A percentile compares a stretch with the other conserved stretches of the same genome.
Evolutionary conservation across 2,329 filamentous ascomycete genomes (phyloP).

Genomic region (Fonsecaea erecta): DNA sequence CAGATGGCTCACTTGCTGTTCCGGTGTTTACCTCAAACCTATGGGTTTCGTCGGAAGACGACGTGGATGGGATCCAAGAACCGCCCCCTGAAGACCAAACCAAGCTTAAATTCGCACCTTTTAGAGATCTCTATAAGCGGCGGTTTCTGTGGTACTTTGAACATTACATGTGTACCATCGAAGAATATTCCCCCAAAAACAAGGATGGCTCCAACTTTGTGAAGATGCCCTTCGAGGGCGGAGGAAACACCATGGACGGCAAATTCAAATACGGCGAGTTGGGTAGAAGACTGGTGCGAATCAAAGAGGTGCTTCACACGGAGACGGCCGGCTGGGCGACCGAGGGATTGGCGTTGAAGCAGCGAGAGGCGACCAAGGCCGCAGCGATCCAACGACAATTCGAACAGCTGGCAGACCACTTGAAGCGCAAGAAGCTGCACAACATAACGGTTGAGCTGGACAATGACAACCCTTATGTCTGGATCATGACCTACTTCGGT

Average conservation of each 20-base stretch:
- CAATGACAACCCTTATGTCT: conserved; percentile 84
- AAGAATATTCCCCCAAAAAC: conserved; percentile 65
- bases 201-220: conserved; percentile 68
- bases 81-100: conserved; percentile 58
- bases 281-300: conserved; percentile 67
- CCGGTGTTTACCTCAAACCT: conserved; percentile 24
- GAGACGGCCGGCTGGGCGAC: conserved; percentile 74
- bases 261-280: conserved; percentile 80
- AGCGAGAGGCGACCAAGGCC: conserved; percentile 73
- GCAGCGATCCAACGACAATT: conserved; percentile 83
- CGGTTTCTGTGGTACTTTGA: conserved; percentile 97
- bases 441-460: conserved; percentile 78
- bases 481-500: conserved; percentile 87
- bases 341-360: conserved; percentile 67
- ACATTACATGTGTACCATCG: conserved; percentile 75
- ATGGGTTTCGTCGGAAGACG: conserved; percentile 40
- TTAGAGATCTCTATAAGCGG: conserved; percentile 86
- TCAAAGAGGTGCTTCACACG: conserved; percentile 71
- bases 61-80: conserved; percentile 44
- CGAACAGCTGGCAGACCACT: conserved; percentile 76
- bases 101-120: conserved; percentile 74
- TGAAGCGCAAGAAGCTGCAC: conserved; percentile 70
- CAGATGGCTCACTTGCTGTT: conserved; percentile 52
- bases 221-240: conserved; percentile 86
- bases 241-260: conserved; percentile 81